Base-by-base conservation (phyloP, 441 rosid genomes). In the Theobroma grandiflorum region DNA sequence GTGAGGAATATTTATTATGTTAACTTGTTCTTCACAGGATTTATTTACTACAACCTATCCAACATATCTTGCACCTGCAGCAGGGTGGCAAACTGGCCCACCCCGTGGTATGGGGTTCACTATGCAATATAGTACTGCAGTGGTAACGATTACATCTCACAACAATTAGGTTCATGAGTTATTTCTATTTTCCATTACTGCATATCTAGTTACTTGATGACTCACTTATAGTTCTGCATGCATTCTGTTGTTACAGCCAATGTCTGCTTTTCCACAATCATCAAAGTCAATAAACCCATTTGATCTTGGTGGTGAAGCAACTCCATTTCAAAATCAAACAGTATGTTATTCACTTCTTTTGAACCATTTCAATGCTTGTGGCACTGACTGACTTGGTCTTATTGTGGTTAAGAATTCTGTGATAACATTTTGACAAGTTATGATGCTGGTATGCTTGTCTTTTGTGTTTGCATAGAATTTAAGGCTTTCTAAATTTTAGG, bases 211-310 rank as follows among this genome's bases (percentile, higher is more conserved):
- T 82, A 35, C 73, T 22, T 73, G 75, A 67, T 74, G 59, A 37
- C 47, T 53, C 47, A 76, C 50, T 63, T 53, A 35, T 75, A 18
- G 73, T 42, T 80, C 37, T 80, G 26, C 72, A 33, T 78, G 6
- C 83, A 9, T 81, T 64, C 66, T 79, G 22, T 50, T 83, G 65
- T 80, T 71, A 75, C 94, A 92, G 97, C 85, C 91, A n/a, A 84
- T 86, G 82, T 89, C 89, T 76, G 79, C 88, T 82, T 87, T 86
- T 83, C 82, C 87, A 37, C 97, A 83, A 79, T 83, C 82, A 78
- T 74, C 92, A 31, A 87, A 78, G 74, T 93, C 99, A 15, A 71
- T 85, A 82, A 97, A 97, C 87, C 99, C 99, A 72, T 97, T 97
- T 88, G 99, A 94, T 85, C 66, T 88, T 75, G 81, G 62, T 71